Conservation (phyloP, 2,329 filamentous ascomycete genomes). For the Curvularia eragrostidis region DNA sequence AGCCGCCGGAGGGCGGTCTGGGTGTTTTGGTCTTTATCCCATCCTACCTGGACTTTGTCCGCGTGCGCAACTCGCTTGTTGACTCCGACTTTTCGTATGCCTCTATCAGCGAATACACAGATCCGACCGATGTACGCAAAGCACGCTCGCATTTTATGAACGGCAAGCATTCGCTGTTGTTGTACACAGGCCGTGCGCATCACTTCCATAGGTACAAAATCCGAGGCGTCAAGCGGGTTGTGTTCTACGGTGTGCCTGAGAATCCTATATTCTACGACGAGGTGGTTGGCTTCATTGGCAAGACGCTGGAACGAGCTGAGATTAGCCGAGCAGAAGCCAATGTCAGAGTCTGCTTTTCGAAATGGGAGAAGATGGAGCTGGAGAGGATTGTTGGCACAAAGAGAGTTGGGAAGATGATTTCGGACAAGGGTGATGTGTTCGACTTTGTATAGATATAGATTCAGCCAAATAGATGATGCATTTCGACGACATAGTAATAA, state of each 20-base stretch:
- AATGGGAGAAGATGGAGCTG: constrained; percentile 86
- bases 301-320: constrained; percentile 62
- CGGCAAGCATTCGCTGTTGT: constrained; percentile 79
- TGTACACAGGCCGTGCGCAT: constrained; percentile 96
- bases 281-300: constrained; percentile 70
- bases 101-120: constrained; percentile 86
- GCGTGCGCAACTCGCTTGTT: constrained; percentile 89
- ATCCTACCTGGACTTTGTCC: constrained; percentile 93
- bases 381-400: constrained; percentile 86
- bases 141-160: constrained; percentile 86
- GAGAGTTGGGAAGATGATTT: constrained; percentile 82
- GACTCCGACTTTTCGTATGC: constrained; percentile 77
- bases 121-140: constrained; percentile 77
- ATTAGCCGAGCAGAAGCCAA: constrained; percentile 59
- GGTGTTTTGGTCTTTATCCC: constrained; percentile 90
- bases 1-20: constrained; percentile 58
- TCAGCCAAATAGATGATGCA: background rate
- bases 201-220: constrained; percentile 91
- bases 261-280: constrained; percentile 84
- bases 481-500: background rate
- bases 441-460: constrained; percentile 73
- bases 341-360: constrained; percentile 74
- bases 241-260: constrained; percentile 90
- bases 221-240: constrained; percentile 79
- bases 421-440: constrained; percentile 86